Evolutionary conservation across 768 basidiomycete species (phyloP).

Genomic region (Termitomyces heimii): DNA sequence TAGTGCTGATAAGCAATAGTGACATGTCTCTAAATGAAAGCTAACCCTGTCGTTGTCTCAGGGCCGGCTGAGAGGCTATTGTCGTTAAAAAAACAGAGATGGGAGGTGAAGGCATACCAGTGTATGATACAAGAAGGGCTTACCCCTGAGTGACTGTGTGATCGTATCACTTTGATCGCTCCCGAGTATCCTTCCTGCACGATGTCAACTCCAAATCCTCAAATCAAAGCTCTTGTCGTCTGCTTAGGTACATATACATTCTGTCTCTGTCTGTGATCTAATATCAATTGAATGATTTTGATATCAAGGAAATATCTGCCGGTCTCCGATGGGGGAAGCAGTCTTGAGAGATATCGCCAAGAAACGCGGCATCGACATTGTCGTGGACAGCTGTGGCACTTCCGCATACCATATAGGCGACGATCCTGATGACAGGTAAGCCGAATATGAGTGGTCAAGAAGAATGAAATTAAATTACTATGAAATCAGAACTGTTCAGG

Average conservation of each 20-base stretch:
- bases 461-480: background rate
- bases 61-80: conserved; percentile 72
- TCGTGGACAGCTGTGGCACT: conserved; percentile 83
- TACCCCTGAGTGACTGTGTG: background rate
- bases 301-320: conserved; percentile 69
- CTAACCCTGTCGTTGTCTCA: conserved; percentile 72
- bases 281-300: background rate
- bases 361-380: conserved; percentile 59
- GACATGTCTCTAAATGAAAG: background rate
- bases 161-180: conserved; percentile 2
- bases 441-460: background rate
- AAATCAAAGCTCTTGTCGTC: conserved; percentile 53
- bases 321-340: conserved; percentile 91
- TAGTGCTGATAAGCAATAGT: background rate
- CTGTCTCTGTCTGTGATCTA: background rate
- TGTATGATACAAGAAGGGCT: background rate
- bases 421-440: conserved; percentile 74
- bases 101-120: conserved; percentile 70
- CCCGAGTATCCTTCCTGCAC: background rate
- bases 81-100: conserved; percentile 85
- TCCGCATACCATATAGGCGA: conserved; percentile 81
- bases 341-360: conserved; percentile 66
- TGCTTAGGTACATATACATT: conserved; percentile 43
- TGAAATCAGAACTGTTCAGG: conserved; percentile 45
- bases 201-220: conserved; percentile 10